Percentiles rank a stretch among this genome's conserved stretches.
Conservation (phyloP, 192 early-diverging fungal genomes). For the Entomortierella beljakovae region DNA sequence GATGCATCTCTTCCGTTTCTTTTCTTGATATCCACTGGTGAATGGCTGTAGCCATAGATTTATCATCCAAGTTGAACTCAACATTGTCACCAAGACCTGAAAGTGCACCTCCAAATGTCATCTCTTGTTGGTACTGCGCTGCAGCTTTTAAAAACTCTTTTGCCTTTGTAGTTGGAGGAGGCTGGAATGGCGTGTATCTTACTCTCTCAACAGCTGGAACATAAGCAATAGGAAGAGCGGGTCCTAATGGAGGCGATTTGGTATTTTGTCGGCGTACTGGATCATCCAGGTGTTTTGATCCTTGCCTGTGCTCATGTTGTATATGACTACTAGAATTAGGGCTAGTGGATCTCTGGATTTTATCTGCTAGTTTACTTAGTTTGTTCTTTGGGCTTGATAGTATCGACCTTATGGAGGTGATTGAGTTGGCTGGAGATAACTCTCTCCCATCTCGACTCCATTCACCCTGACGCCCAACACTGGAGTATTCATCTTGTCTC, state of each 20-base stretch:
- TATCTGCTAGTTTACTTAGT: conserved; percentile 44
- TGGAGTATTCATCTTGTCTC: conserved; percentile 6
- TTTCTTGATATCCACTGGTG: conserved; percentile 51
- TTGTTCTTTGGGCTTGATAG: conserved; percentile 39
- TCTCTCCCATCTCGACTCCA: conserved; percentile 27
- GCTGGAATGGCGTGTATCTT: conserved; percentile 54
- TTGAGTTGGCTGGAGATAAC: conserved; percentile 46
- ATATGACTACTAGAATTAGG: conserved; percentile 50
- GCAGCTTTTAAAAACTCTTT: conserved; percentile 51
- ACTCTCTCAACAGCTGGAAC: conserved; percentile 61
- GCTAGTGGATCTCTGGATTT: conserved; percentile 56
- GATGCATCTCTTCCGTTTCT: conserved; percentile 20
- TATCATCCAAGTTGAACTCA: conserved; percentile 47
- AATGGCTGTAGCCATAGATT: conserved; percentile 43
- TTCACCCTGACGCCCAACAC: conserved; percentile 28
- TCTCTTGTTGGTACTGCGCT: conserved; percentile 45
- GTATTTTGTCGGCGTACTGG: conserved; percentile 22
- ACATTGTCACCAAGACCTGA: conserved; percentile 35
- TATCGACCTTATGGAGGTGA: conserved; percentile 39
- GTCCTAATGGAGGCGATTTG: conserved; percentile 54
- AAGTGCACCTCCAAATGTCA: conserved; percentile 19
- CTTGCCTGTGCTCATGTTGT: conserved; percentile 36
- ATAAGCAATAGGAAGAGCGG: conserved; percentile 56
- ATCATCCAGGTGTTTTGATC: conserved; percentile 38
- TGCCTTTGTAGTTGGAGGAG: conserved; percentile 47